Evolutionary conservation across 306 rosid genomes (phyloP).

Genomic region (Cicer pinnatifidum): DNA sequence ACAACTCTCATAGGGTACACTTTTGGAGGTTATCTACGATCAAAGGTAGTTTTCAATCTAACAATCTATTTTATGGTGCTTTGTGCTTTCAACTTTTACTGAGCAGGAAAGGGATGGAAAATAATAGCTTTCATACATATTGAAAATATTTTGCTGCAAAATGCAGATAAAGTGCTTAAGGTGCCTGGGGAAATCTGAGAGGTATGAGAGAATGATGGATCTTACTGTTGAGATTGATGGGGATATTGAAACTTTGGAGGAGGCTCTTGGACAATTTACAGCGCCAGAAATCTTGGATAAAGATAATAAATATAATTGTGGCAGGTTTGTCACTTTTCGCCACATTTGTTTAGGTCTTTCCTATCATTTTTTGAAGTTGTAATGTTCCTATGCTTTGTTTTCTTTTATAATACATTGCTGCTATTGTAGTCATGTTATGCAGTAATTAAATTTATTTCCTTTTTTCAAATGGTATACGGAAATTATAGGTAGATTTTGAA

Average conservation of each 20-base stretch:
- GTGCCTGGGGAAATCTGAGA: slow-evolving; percentile 75
- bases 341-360: slow-evolving; percentile 2
- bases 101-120: slow-evolving; percentile 1
- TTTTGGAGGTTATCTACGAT: slow-evolving; percentile 79
- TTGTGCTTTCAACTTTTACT: slow-evolving; percentile 31
- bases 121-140: slow-evolving; percentile 19
- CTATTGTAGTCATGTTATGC: slow-evolving; percentile 14
- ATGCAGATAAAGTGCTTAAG: slow-evolving; percentile 76
- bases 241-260: slow-evolving; percentile 79
- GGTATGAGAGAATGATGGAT: slow-evolving; percentile 81
- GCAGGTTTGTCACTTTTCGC: slow-evolving; percentile 59
- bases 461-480: neutral
- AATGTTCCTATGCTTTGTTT: slow-evolving; percentile 4
- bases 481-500: slow-evolving; percentile 6
- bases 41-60: slow-evolving; percentile 62
- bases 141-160: slow-evolving; percentile 44
- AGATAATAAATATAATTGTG: slow-evolving; percentile 72
- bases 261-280: slow-evolving; percentile 82
- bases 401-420: slow-evolving; percentile 3
- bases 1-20: slow-evolving; percentile 75
- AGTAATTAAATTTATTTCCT: neutral
- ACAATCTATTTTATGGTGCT: slow-evolving; percentile 11
- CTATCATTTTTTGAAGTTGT: slow-evolving; percentile 15
- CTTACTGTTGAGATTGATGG: slow-evolving; percentile 85
- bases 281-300: slow-evolving; percentile 75